Evolutionary conservation across 2,329 filamentous ascomycete species (phyloP), one percentile per base, ranked within the genome.

Genomic region (Colletotrichum sp.): DNA sequence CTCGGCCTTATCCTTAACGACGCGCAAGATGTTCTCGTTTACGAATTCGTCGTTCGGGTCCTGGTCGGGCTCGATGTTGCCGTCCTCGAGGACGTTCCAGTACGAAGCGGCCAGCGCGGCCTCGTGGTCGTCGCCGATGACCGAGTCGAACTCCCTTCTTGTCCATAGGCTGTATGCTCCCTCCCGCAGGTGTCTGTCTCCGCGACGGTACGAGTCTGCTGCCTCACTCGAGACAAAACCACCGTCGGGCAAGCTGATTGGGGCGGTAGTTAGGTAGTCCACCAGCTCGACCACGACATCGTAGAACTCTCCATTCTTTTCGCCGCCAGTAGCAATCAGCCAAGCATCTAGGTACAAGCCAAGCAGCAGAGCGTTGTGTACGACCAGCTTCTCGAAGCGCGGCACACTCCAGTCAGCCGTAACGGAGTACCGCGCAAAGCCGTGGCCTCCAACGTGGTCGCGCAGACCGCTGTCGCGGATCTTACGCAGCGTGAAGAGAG

Each of bases 131-230:
- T 90, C 88, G 3, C 92, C 92, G 3, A 98, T 89, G 4, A 97
- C 91, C 13, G 92, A 90, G 76, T 96, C 93, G 75, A 98, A 94
- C 82, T 98, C 96, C 67, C 95, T 94, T 67, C 94, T 87, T 1
- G 96, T 98, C 96, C 96, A 99, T 5, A 98, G 91, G 80, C 98
- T 98, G 82, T 95, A 98, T 0, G 96, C 96, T 1, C 97, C 97
- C 84, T 98, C 96, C 38, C 94, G 91, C 87, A 96, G 96, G 70
- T 97, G 94, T 6, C 88, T 90, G 80, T 97, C 95, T 3, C 93
- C 92, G n/a, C 90, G 90, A 36, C 91, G 91, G 66, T 92, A 89
- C 2, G 96, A 98, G 83, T 98, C 96, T 0, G 97, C 96, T 75
- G 97, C 95, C 85, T 98, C 96, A 60, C 95, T 96, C 0, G 95